Evolutionary conservation across 495 filamentous ascomycete genomes (phyloP).

Genomic region (Penicillium bovifimosum): DNA sequence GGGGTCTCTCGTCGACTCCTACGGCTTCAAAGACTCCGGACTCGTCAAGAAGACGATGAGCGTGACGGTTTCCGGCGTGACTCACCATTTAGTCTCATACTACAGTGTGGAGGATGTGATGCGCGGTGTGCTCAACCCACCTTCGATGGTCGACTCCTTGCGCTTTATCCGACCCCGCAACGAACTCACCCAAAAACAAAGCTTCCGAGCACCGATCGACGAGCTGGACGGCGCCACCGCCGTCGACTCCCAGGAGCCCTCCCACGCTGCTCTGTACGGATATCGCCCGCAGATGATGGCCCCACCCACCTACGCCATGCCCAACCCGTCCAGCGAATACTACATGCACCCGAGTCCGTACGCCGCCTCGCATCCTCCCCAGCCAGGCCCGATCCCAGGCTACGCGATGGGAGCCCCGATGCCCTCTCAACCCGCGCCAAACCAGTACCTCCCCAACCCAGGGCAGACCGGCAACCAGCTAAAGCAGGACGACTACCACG

Average conservation of each 20-base stretch:
- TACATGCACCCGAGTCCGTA: slow-evolving; percentile 35
- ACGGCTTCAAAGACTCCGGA: slow-evolving; percentile 78
- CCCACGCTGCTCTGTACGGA: slow-evolving; percentile 35
- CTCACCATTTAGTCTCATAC: slow-evolving; percentile 83
- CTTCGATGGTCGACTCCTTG: slow-evolving; percentile 51
- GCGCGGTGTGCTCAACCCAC: slow-evolving; percentile 53
- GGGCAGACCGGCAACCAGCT: slow-evolving; percentile 23
- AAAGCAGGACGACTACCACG: slow-evolving; percentile 39
- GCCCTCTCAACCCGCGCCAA: slow-evolving; percentile 32
- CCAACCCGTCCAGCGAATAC: slow-evolving; percentile 33
- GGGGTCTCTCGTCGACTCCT: slow-evolving; percentile 80
- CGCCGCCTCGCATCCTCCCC: slow-evolving; percentile 34
- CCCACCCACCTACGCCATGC: slow-evolving; percentile 33
- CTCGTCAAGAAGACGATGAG: slow-evolving; percentile 91
- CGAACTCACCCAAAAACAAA: slow-evolving; percentile 59
- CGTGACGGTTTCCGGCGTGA: slow-evolving; percentile 60
- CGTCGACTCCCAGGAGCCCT: slow-evolving; percentile 36
- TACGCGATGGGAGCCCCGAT: slow-evolving; percentile 35
- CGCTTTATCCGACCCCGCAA: slow-evolving; percentile 51
- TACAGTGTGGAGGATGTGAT: slow-evolving; percentile 76
- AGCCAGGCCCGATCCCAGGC: slow-evolving; percentile 28
- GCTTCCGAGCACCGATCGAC: slow-evolving; percentile 65
- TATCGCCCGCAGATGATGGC: slow-evolving; percentile 40
- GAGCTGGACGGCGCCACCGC: slow-evolving; percentile 45
- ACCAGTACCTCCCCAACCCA: slow-evolving; percentile 37